These are phyloP conservation scores for Zymoseptoria pseudotritici DNA, from an alignment of 2,329 filamentous ascomycete species.

Conservation along the genomic window DNA sequence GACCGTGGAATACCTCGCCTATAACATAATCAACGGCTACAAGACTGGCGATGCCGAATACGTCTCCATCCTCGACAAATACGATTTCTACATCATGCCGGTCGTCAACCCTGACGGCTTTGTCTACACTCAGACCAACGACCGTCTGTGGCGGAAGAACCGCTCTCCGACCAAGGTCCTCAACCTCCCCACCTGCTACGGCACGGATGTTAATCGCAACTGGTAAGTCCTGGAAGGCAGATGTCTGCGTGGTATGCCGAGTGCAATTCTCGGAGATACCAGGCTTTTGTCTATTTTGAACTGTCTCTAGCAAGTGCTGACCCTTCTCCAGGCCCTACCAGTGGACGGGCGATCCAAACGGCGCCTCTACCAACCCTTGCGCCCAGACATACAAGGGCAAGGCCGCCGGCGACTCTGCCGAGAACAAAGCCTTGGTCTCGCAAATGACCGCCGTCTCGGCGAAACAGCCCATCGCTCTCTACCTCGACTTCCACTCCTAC, in stretches of 20 bases:
- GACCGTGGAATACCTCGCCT: constrained; percentile 22
- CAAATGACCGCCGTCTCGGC: constrained; percentile 40
- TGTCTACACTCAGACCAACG: constrained; percentile 48
- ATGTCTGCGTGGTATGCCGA: no score
- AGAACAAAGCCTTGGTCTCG: constrained; percentile 45
- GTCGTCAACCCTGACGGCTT: constrained; percentile 42
- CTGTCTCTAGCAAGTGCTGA: no score
- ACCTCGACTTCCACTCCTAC: constrained; percentile 60
- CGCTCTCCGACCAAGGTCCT: constrained; percentile 32
- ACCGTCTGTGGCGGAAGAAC: constrained; percentile 59
- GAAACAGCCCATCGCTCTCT: constrained; percentile 50
- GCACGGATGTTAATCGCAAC: constrained; percentile 51
- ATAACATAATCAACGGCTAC: constrained; percentile 20
- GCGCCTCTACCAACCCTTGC: constrained; percentile 48
- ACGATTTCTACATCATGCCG: constrained; percentile 20
- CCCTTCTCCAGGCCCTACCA: constrained; percentile 41
- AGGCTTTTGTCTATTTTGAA: no score
- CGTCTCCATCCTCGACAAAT: constrained; percentile 14
- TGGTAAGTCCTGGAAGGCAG: neutral
- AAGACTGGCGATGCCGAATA: constrained; percentile 11
- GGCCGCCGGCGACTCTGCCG: constrained; percentile 40
- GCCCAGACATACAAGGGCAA: constrained; percentile 40
- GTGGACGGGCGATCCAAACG: constrained; percentile 41
- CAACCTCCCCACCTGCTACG: constrained; percentile 37
- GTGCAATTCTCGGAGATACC: no score